Percentiles rank a stretch among this genome's conserved stretches.
phyloP scores from a whole-genome alignment of 805 yeast genomes.

The Monosporozyma siamensis region DNA sequence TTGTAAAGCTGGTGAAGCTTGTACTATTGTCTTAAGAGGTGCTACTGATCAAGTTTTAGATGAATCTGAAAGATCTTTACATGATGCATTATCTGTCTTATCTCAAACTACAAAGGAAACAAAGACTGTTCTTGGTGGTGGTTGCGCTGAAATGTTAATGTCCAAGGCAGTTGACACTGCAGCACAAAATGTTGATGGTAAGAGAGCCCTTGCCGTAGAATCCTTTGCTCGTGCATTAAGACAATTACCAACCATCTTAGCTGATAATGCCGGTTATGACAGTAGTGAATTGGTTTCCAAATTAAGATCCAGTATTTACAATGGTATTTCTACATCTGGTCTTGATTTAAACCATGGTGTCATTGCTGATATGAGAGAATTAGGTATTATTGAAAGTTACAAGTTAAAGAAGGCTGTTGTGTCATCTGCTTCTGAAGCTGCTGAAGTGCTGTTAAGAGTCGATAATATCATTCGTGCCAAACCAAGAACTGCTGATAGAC shows the following conservation, averaged over 20 bases:
- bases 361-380: slow-evolving; percentile 88
- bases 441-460: slow-evolving; percentile 89
- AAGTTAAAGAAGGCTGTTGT: slow-evolving; percentile 92
- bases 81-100: slow-evolving; percentile 90
- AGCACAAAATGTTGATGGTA: slow-evolving; percentile 88
- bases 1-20: slow-evolving; percentile 89
- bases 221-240: slow-evolving; percentile 90
- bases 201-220: slow-evolving; percentile 88
- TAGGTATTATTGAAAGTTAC: slow-evolving; percentile 87
- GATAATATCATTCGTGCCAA: slow-evolving; percentile 95
- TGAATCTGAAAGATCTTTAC: slow-evolving; percentile 94
- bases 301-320: slow-evolving; percentile 74
- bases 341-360: slow-evolving; percentile 76
- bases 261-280: slow-evolving; percentile 96
- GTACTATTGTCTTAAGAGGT: slow-evolving; percentile 91
- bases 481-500: slow-evolving; percentile 94
- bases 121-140: slow-evolving; percentile 88
- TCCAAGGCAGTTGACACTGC: slow-evolving; percentile 90
- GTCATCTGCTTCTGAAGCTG: slow-evolving; percentile 94
- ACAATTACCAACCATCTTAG: slow-evolving; percentile 89
- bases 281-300: slow-evolving; percentile 86
- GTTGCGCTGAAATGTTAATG: slow-evolving; percentile 94
- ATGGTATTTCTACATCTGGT: slow-evolving; percentile 87
- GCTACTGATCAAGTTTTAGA: slow-evolving; percentile 95
- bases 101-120: slow-evolving; percentile 92